Evolutionary conservation across 257 asterid genomes (phyloP).

Genomic region (Solanum paucissectum): DNA sequence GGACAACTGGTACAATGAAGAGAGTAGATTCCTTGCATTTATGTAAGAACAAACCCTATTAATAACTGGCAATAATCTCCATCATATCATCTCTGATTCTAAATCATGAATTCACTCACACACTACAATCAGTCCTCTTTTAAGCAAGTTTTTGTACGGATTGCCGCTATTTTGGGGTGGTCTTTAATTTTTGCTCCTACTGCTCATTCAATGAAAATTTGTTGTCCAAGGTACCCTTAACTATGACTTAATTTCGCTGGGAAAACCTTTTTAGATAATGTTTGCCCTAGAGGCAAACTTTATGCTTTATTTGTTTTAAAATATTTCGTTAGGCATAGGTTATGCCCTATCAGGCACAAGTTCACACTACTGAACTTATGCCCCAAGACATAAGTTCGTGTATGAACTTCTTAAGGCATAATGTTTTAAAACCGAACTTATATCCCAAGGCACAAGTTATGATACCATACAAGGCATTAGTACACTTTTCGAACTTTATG

Average conservation of each 20-base stretch:
- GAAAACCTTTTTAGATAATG: neutral
- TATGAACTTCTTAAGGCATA: neutral
- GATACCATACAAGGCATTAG: neutral
- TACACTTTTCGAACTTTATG: neutral
- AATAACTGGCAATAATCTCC: neutral
- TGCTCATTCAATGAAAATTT: neutral
- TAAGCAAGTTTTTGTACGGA: neutral
- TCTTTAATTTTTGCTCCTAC: neutral
- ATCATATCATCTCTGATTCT: neutral
- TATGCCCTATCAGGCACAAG: neutral
- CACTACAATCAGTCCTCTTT: neutral
- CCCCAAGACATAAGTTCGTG: neutral
- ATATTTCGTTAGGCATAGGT: neutral
- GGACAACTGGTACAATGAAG: constrained; percentile 75
- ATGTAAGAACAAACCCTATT: constrained; percentile 42
- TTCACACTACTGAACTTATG: neutral
- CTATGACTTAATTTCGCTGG: neutral
- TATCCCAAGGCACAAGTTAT: neutral
- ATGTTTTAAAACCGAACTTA: neutral
- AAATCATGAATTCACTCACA: neutral
- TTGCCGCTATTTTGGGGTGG: neutral
- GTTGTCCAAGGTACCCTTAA: neutral
- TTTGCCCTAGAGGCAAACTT: neutral
- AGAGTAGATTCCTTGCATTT: constrained; percentile 91
- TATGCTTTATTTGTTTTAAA: neutral